Conservation (phyloP, 1,284 basidiomycete genomes). For the Rhizopogon parksii region DNA sequence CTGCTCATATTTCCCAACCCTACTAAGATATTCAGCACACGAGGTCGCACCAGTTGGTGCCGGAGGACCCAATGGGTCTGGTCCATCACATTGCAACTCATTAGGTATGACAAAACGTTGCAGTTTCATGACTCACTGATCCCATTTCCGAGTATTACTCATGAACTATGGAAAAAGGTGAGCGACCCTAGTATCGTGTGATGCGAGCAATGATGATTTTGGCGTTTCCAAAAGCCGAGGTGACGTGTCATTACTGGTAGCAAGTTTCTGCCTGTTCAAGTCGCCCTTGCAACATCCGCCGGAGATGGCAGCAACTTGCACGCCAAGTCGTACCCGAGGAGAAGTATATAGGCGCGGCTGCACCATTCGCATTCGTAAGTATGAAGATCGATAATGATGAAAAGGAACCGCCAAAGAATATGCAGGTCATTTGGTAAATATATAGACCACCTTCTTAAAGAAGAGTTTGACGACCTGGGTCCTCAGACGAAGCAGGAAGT, state of each 20-base stretch:
- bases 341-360: conserved; percentile 44
- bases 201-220: too few relatives aligned
- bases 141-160: conserved; percentile 38
- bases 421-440: conserved; percentile 30
- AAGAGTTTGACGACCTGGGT: neutral
- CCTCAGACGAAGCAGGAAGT: neutral
- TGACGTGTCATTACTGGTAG: conserved; percentile 2
- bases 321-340: conserved; percentile 56
- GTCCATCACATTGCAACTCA: conserved; percentile 51
- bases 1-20: conserved; percentile 22
- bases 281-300: conserved; percentile 55
- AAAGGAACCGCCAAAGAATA: conserved; percentile 24
- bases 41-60: conserved; percentile 63
- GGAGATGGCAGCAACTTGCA: conserved; percentile 60
- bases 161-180: too few relatives aligned
- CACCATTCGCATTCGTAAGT: conserved; percentile 31
- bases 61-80: conserved; percentile 47
- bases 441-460: conserved; percentile 9
- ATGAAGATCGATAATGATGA: conserved; percentile 32
- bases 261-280: conserved; percentile 38
- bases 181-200: too few relatives aligned
- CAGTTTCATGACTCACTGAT: conserved; percentile 33
- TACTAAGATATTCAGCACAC: conserved; percentile 49
- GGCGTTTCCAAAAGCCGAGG: too few relatives aligned
- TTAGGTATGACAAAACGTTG: conserved; percentile 24